Conservation (phyloP, 1,284 basidiomycete genomes). For the Uromyces viciae-fabae region DNA sequence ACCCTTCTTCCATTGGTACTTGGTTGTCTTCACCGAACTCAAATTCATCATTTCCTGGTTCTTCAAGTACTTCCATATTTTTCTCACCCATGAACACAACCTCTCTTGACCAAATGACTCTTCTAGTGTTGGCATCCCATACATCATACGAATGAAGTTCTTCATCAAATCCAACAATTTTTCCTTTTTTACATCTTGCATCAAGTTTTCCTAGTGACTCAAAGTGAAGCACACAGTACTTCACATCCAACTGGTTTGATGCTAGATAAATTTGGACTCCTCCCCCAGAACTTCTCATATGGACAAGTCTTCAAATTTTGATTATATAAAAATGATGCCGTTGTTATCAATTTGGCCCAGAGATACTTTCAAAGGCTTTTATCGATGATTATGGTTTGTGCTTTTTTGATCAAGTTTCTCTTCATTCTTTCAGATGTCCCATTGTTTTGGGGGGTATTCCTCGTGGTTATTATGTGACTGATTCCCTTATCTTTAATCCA, state of each 20-base stretch:
- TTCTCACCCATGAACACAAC: neutral
- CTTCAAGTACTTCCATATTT: neutral
- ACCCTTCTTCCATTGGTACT: neutral
- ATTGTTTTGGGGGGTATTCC: slow-evolving; percentile 18
- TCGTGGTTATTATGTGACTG: neutral
- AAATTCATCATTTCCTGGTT: neutral
- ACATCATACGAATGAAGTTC: neutral
- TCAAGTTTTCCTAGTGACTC: neutral
- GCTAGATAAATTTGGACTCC: neutral
- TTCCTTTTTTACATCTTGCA: slow-evolving; percentile 6
- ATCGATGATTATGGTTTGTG: neutral
- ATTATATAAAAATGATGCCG: neutral
- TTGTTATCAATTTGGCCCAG: slow-evolving; percentile 5
- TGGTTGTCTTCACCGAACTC: neutral
- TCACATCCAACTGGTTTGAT: neutral
- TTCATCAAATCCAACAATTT: slow-evolving; percentile 3
- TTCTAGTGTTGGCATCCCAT: neutral
- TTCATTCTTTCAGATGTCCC: neutral
- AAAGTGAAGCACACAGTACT: neutral
- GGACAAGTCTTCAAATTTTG: neutral
- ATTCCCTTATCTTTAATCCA: slow-evolving; percentile 1
- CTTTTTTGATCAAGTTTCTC: neutral
- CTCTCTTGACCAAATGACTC: neutral
- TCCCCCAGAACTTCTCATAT: neutral
- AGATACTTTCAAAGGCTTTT: neutral